Evolutionary conservation across 1,284 basidiomycete species (phyloP), one percentile per base, ranked within the genome.

Genomic region (Sporisorium graminicola): DNA sequence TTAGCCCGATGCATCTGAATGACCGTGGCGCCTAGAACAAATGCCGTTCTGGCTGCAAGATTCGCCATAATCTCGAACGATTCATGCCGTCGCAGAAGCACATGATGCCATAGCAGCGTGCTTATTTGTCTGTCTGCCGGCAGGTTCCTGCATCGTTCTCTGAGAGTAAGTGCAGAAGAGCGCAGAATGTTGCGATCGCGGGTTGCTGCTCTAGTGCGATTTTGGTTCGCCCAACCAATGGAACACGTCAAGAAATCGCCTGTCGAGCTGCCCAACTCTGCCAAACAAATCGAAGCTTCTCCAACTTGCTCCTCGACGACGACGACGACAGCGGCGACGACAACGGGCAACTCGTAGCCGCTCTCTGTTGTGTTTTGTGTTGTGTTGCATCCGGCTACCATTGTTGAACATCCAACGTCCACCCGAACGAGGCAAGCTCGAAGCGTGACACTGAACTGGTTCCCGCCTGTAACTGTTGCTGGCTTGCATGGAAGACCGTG

Each of bases 231-330:
- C 67, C 68, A 65, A 53, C 54, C 50, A 5, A 24, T 58, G 68
- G 1, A 54, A 53, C 58, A 71, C 44, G 68, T 71, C 68, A 65
- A 61, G n/a, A 60, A 61, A 57, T 24, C 20, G 58, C 62, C 33
- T 7, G 2, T 31, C 27, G 42, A 71, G 52, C 62, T 71, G 68
- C 62, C 62, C 47, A 65, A 61, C 44, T 65, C 50, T 60, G 68
- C 68, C 47, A 58, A 51, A 46, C 22, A 44, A 40, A 59, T 60
- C n/a, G 54, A 56, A 56, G 43, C 42, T 56, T 20, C 29, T 24
- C 29, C 54, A 56, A 56, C 54, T 18, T 43, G n/a, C 27, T 22
- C 24, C 12, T 26, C 44, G 6, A 13, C 24, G 33, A n/a, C 16
- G 13, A 31, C 46, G 24, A n/a, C n/a, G n/a, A n/a, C n/a, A n/a